Conservation (phyloP, 2,329 filamentous ascomycete genomes). For the Sporothrix euskadiensis region DNA sequence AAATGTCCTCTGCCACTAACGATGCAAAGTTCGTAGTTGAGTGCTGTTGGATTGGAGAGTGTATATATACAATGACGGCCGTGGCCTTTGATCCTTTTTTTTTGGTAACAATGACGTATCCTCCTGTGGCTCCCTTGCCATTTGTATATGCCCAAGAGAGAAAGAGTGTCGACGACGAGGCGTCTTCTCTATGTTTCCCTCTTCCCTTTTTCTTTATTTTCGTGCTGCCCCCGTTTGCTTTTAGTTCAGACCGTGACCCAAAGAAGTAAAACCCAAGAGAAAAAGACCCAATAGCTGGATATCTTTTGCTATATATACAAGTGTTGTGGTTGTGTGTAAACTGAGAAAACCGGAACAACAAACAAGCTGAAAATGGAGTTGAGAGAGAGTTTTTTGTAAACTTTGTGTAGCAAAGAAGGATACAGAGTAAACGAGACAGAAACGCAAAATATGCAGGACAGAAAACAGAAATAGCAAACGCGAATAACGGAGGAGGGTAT, state of each 20-base stretch:
- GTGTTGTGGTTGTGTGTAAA: neutral
- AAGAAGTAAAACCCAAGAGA: neutral
- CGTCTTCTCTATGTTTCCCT: neutral
- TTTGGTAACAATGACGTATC: conserved; percentile 15
- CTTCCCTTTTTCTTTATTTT: neutral
- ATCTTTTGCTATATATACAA: conserved; percentile 10
- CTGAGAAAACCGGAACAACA: neutral
- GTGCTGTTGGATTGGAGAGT: conserved; percentile 28
- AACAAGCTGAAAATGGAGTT: conserved; percentile 8
- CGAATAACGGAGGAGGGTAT: neutral
- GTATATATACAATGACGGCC: conserved; percentile 27
- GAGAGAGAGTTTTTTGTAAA: neutral
- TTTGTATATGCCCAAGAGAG: conserved; percentile 2
- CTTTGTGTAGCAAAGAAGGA: neutral
- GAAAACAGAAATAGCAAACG: neutral
- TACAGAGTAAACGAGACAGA: neutral
- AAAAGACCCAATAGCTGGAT: neutral
- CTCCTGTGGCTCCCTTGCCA: neutral
- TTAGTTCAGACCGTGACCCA: neutral
- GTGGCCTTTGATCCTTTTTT: conserved; percentile 14
- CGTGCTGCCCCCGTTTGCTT: neutral
- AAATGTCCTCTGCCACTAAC: neutral
- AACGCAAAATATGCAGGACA: neutral
- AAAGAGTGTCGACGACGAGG: neutral
- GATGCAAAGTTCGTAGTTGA: neutral